Evolutionary conservation across 1,284 basidiomycete species (phyloP).

Genomic region (Phlebopus sp.): DNA sequence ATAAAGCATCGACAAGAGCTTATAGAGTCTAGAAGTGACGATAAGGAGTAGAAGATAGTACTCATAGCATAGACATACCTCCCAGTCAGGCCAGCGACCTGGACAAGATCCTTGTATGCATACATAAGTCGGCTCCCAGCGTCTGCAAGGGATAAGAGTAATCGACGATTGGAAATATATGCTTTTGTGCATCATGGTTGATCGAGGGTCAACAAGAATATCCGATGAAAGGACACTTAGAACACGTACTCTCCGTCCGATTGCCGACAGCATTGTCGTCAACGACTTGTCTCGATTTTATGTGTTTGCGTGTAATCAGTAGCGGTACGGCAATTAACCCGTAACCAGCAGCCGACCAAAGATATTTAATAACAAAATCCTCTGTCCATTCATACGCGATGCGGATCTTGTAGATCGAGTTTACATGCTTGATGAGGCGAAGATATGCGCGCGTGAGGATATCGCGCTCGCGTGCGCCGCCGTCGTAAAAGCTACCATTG

Average conservation of each 20-base stretch:
- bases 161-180: slow-evolving; percentile 95
- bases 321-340: slow-evolving; percentile 87
- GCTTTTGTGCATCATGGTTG: slow-evolving; percentile 45
- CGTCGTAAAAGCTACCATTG: slow-evolving; percentile 82
- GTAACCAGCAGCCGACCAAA: slow-evolving; percentile 91
- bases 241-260: slow-evolving; percentile 60
- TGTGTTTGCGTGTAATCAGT: slow-evolving; percentile 52
- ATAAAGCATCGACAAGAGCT: slow-evolving; percentile 84
- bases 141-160: slow-evolving; percentile 90
- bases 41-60: not conserved
- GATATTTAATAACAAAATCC: slow-evolving; percentile 92
- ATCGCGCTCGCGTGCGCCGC: slow-evolving; percentile 79
- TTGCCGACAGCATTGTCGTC: slow-evolving; percentile 44
- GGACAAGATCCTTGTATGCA: slow-evolving; percentile 88
- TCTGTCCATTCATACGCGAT: slow-evolving; percentile 90
- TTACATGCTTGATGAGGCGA: slow-evolving; percentile 83
- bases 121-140: slow-evolving; percentile 93
- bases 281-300: slow-evolving; percentile 1
- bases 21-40: slow-evolving; percentile 56
- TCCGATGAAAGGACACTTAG: not conserved
- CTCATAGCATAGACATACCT: slow-evolving; percentile 36
- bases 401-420: slow-evolving; percentile 89
- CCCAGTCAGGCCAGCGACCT: slow-evolving; percentile 89
- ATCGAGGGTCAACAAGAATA: not conserved
- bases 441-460: slow-evolving; percentile 83